Evolutionary conservation across 2,329 filamentous ascomycete genomes (phyloP).

Genomic region (Zopfia rhizophila): DNA sequence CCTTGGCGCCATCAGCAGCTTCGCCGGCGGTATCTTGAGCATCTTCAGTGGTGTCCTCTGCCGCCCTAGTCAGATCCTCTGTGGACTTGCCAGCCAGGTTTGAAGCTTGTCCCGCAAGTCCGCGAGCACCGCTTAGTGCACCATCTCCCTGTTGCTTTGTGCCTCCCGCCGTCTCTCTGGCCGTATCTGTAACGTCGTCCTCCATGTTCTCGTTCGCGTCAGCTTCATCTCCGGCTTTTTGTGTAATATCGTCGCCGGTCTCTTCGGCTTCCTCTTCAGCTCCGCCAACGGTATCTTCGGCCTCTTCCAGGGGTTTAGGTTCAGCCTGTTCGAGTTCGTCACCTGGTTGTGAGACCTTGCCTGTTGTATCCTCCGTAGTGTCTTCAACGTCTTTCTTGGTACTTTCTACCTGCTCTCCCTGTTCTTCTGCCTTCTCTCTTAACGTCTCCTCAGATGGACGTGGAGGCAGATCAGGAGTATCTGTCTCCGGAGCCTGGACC

Average conservation of each 20-base stretch:
- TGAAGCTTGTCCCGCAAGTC: slow-evolving; percentile 59
- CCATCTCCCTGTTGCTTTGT: slow-evolving; percentile 50
- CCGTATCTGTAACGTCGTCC: slow-evolving; percentile 51
- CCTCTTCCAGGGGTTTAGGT: slow-evolving; percentile 58
- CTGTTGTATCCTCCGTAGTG: slow-evolving; percentile 50
- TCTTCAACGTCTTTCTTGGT: slow-evolving; percentile 39
- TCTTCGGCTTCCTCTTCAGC: slow-evolving; percentile 57
- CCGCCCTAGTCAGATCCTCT: slow-evolving; percentile 50
- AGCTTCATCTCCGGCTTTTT: slow-evolving; percentile 55
- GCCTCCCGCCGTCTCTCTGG: slow-evolving; percentile 47
- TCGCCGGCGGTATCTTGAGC: slow-evolving; percentile 28
- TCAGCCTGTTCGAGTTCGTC: slow-evolving; percentile 58
- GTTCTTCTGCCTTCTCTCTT: slow-evolving; percentile 41
- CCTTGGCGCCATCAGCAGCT: slow-evolving; percentile 24
- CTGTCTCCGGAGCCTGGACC: slow-evolving; percentile 44
- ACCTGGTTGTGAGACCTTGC: slow-evolving; percentile 60
- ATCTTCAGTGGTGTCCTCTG: slow-evolving; percentile 37
- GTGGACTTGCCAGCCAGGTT: slow-evolving; percentile 56
- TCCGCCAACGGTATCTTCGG: slow-evolving; percentile 48
- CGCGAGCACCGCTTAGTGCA: slow-evolving; percentile 56
- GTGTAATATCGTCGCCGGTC: slow-evolving; percentile 56
- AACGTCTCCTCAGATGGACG: slow-evolving; percentile 43
- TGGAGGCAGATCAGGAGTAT: slow-evolving; percentile 46
- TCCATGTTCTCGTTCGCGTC: slow-evolving; percentile 52
- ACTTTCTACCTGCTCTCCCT: slow-evolving; percentile 41